These are phyloP conservation scores for Schizosaccharomyces osmophilus DNA, from an alignment of 805 yeast species.

Conservation along the genomic window DNA sequence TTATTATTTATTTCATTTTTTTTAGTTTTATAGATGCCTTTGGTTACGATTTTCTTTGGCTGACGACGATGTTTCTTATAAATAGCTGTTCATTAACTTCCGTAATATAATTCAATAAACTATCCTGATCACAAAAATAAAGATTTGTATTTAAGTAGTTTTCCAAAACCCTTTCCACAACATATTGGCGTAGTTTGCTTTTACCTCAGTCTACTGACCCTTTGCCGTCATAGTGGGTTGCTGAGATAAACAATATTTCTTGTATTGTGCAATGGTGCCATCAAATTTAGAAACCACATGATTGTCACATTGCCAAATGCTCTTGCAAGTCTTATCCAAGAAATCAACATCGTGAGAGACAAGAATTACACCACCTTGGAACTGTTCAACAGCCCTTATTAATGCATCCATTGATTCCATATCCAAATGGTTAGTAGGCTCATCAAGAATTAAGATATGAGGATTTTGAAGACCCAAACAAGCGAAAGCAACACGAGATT, in stretches of 20 bases:
- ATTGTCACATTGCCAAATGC: constrained; percentile 85
- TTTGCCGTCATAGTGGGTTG: not conserved
- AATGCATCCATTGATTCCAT: constrained; percentile 92
- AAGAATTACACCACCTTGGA: constrained; percentile 91
- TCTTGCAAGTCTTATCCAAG: constrained; percentile 69
- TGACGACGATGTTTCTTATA: too few relatives aligned
- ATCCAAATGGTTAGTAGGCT: constrained; percentile 96
- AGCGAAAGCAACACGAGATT: constrained; percentile 94
- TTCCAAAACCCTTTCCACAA: not conserved
- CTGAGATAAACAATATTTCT: constrained; percentile 53
- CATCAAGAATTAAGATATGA: constrained; percentile 78
- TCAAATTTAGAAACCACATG: constrained; percentile 53
- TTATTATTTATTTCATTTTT: too few relatives aligned
- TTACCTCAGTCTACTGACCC: not conserved
- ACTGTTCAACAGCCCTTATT: constrained; percentile 62
- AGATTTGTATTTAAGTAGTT: not conserved
- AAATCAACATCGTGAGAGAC: constrained; percentile 92
- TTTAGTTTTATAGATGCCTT: too few relatives aligned
- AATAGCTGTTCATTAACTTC: too few relatives aligned
- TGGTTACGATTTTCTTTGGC: too few relatives aligned
- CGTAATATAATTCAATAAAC: too few relatives aligned
- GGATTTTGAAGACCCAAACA: constrained; percentile 76
- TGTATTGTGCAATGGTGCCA: constrained; percentile 73
- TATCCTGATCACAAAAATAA: too few relatives aligned
- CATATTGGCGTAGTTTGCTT: not conserved